Evolutionary conservation across 192 early-diverging fungal genomes (phyloP).

Genomic region (Cetraspora pellucida): DNA sequence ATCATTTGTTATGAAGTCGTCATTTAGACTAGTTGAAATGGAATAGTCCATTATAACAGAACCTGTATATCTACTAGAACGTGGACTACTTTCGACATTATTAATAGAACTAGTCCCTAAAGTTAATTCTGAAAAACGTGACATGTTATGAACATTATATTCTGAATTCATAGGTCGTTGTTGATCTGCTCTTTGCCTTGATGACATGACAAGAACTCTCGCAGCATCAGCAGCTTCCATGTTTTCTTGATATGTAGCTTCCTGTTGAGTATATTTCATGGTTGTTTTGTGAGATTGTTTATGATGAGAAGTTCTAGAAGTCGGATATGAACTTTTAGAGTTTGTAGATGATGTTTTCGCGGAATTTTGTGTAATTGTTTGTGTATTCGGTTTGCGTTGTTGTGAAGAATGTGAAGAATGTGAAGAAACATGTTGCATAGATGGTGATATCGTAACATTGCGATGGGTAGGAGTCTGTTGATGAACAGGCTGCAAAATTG

Average conservation of each 20-base stretch:
- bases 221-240: background rate
- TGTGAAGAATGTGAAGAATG: no score
- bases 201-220: background rate
- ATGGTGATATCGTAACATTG: no score
- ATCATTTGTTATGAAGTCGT: slow-evolving; percentile 37
- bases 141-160: background rate
- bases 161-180: slow-evolving; percentile 14
- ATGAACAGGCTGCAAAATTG: no score
- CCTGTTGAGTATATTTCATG: background rate
- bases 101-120: background rate
- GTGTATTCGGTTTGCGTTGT: no score
- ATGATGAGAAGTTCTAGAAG: background rate
- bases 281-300: background rate
- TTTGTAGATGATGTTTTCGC: no score
- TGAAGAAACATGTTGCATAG: no score
- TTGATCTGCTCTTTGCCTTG: background rate
- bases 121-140: background rate
- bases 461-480: no score
- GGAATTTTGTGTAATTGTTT: no score
- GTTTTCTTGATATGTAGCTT: background rate
- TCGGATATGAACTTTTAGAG: background rate
- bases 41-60: background rate
- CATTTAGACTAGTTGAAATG: background rate
- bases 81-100: background rate
- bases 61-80: background rate